A percentile compares a stretch with the other conserved stretches of the same genome.
phyloP scores from a whole-genome alignment of 192 early-diverging fungal species.

The Rhizoclosmatium globosum region DNA sequence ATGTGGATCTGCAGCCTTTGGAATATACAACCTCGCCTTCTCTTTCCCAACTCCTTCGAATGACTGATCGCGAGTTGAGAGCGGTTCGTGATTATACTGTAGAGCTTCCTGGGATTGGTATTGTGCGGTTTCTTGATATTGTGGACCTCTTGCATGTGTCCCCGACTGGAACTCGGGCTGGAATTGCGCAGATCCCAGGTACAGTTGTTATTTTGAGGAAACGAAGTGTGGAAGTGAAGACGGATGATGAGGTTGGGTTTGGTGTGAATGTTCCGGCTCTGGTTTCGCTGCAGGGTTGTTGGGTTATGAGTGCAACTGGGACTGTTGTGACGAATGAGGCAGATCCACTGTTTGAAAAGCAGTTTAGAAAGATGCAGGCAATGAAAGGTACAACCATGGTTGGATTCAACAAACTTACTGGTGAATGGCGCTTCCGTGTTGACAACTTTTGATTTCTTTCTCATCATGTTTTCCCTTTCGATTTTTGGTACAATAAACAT shows the following conservation, averaged over 20 bases:
- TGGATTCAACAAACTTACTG: constrained; percentile 71
- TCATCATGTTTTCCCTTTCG: not conserved
- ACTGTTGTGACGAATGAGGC: constrained; percentile 64
- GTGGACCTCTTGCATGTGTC: constrained; percentile 76
- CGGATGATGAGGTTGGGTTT: constrained; percentile 78
- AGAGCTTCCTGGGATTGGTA: constrained; percentile 71
- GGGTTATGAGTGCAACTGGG: constrained; percentile 63
- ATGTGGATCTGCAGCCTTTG: not conserved
- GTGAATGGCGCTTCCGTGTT: constrained; percentile 89
- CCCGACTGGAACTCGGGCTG: constrained; percentile 51
- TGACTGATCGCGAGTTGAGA: constrained; percentile 73
- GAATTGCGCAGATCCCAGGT: constrained; percentile 73
- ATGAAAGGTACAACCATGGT: constrained; percentile 82
- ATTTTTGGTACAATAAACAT: not conserved
- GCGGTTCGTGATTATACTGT: constrained; percentile 76
- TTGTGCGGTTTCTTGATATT: constrained; percentile 74
- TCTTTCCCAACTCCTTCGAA: constrained; percentile 67
- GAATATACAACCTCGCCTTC: constrained; percentile 81
- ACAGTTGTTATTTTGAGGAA: constrained; percentile 74
- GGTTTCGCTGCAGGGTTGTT: constrained; percentile 81
- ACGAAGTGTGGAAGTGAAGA: constrained; percentile 77
- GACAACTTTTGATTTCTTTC: constrained; percentile 69
- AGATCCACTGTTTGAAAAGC: constrained; percentile 73
- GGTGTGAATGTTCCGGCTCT: constrained; percentile 86
- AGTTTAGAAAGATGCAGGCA: constrained; percentile 70